Evolutionary conservation across 2,329 filamentous ascomycete genomes (phyloP).

Genomic region (Aspergillus uvarum): DNA sequence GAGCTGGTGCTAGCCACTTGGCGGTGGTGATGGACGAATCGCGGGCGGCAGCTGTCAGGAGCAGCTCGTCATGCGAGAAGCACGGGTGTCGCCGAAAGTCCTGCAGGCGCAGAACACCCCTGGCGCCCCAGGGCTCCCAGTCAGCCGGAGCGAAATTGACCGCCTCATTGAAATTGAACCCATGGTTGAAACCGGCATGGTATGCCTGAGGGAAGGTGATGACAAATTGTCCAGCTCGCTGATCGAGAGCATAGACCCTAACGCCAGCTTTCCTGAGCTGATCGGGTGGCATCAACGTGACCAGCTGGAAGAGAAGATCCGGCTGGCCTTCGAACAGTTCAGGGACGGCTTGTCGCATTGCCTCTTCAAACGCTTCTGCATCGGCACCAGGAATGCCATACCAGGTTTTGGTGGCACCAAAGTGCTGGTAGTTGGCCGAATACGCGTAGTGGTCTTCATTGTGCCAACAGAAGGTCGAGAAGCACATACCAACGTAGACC

Average conservation of each 20-base stretch:
- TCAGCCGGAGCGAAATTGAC: slow-evolving; percentile 95
- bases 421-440: slow-evolving; percentile 97
- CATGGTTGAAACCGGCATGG: slow-evolving; percentile 97
- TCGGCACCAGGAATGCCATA: slow-evolving; percentile 95
- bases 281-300: slow-evolving; percentile 92
- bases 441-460: slow-evolving; percentile 98
- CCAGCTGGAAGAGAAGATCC: slow-evolving; percentile 91
- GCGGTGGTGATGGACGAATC: slow-evolving; percentile 83
- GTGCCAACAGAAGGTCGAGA: slow-evolving; percentile 99
- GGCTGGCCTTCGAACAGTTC: slow-evolving; percentile 97
- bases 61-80: slow-evolving; percentile 93
- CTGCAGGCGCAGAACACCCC: slow-evolving; percentile 81
- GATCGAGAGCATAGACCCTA: slow-evolving; percentile 89
- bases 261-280: slow-evolving; percentile 92
- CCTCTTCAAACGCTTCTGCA: slow-evolving; percentile 89
- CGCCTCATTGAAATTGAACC: slow-evolving; percentile 98
- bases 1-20: slow-evolving; percentile 88
- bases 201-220: slow-evolving; percentile 97
- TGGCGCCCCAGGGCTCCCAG: slow-evolving; percentile 89
- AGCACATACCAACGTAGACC: slow-evolving; percentile 99
- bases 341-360: slow-evolving; percentile 92
- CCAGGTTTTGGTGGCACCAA: slow-evolving; percentile 98
- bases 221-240: slow-evolving; percentile 91
- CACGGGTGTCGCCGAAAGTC: slow-evolving; percentile 88
- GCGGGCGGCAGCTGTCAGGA: slow-evolving; percentile 84